phyloP scores from a whole-genome alignment of 2,329 filamentous ascomycete genomes.

The Aspergillus fijiensis region DNA sequence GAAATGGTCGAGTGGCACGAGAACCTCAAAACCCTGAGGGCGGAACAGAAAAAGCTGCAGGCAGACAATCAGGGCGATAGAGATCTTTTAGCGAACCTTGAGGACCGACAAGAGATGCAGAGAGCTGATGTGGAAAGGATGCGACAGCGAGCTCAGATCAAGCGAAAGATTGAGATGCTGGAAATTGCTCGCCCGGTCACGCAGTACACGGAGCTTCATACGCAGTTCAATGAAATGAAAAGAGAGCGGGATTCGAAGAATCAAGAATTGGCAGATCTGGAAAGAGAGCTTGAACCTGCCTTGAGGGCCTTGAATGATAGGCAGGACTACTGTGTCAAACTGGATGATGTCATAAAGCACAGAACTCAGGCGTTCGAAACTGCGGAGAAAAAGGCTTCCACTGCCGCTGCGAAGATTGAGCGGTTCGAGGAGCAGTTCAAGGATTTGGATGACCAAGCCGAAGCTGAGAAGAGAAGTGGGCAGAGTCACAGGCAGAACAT shows the following conservation, averaged over 20 bases:
- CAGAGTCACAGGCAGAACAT: slow-evolving; percentile 55
- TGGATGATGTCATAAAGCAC: slow-evolving; percentile 57
- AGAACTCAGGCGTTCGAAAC: slow-evolving; percentile 56
- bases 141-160: slow-evolving; percentile 69
- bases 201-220: slow-evolving; percentile 59
- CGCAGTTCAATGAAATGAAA: slow-evolving; percentile 54
- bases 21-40: slow-evolving; percentile 68
- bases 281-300: slow-evolving; percentile 64
- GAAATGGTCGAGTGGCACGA: slow-evolving; percentile 79
- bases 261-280: slow-evolving; percentile 59
- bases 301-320: slow-evolving; percentile 69
- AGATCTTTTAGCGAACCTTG: slow-evolving; percentile 65
- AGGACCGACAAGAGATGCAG: slow-evolving; percentile 71
- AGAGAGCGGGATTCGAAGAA: slow-evolving; percentile 55
- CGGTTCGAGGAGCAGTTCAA: slow-evolving; percentile 39
- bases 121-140: slow-evolving; percentile 81
- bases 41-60: slow-evolving; percentile 65
- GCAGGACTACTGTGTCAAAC: slow-evolving; percentile 58
- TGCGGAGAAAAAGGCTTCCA: slow-evolving; percentile 52
- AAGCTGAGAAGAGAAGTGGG: slow-evolving; percentile 54
- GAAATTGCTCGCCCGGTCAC: slow-evolving; percentile 65
- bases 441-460: slow-evolving; percentile 41
- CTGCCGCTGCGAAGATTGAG: slow-evolving; percentile 43
- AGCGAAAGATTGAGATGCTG: slow-evolving; percentile 64
- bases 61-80: slow-evolving; percentile 58